These are phyloP conservation scores for Cyamopsis tetragonoloba DNA, from an alignment of 306 rosid species.

Conservation along the genomic window DNA sequence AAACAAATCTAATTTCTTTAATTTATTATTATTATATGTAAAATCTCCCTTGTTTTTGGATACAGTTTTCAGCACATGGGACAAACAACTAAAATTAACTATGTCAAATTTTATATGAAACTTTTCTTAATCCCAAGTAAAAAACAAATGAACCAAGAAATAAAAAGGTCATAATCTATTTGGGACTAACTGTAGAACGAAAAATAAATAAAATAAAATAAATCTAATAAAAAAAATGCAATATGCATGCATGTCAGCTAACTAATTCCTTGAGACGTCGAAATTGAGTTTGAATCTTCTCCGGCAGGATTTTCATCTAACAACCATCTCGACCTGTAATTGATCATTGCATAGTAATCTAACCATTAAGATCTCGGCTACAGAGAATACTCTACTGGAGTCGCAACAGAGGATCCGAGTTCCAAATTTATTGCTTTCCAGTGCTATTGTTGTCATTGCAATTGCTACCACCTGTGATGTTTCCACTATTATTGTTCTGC, in stretches of 20 bases:
- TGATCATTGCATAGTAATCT: too few species aligned
- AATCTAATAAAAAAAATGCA: not conserved
- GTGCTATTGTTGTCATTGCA: conserved; percentile 22
- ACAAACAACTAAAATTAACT: conserved; percentile 19
- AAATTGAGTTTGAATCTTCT: too few species aligned
- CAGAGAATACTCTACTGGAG: too few species aligned
- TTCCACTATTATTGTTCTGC: conserved; percentile 21
- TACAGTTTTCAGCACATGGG: conserved; percentile 24
- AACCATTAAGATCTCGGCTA: too few species aligned
- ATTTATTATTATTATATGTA: too few species aligned
- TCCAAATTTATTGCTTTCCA: conserved; percentile 37
- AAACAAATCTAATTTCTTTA: conserved; percentile 21
- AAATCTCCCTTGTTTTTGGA: not conserved
- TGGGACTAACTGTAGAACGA: not conserved
- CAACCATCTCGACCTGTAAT: too few species aligned
- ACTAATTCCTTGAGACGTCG: conserved; percentile 25
- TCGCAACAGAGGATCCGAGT: too few species aligned
- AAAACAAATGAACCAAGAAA: not conserved
- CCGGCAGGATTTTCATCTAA: too few species aligned
- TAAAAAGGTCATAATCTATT: not conserved
- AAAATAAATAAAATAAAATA: not conserved
- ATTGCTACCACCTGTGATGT: not conserved
- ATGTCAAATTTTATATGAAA: not conserved
- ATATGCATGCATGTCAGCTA: too few species aligned
- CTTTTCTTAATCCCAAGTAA: conserved; percentile 9